Conservation (phyloP, 331 rosid species). For the Acacia pycnantha region DNA sequence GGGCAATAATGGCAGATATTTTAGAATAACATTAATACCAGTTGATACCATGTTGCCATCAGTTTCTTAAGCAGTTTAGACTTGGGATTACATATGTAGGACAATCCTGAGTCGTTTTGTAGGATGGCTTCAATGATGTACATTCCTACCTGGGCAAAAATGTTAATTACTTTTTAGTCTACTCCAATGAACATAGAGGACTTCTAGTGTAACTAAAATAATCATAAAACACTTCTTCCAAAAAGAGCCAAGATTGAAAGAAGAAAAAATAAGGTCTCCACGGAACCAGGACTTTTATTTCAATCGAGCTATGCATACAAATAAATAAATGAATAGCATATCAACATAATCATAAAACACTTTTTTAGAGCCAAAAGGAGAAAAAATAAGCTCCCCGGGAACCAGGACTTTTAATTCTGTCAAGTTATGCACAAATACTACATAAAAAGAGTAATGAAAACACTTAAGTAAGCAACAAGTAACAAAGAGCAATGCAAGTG, state of each 20-base stretch:
- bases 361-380: no score
- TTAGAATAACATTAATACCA: conserved; percentile 4
- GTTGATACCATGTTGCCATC: conserved; percentile 8
- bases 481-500: neutral
- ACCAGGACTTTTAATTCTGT: no score
- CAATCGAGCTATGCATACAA: neutral
- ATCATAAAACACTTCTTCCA: neutral
- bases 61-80: neutral
- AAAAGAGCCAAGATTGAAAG: neutral
- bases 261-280: neutral
- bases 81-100: conserved; percentile 17
- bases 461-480: neutral
- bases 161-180: neutral
- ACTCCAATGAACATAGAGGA: conserved; percentile 1
- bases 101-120: conserved; percentile 11
- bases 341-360: no score
- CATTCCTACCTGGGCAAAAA: conserved; percentile 3
- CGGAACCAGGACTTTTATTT: neutral
- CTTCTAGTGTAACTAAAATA: neutral
- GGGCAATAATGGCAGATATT: neutral
- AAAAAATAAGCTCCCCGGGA: no score
- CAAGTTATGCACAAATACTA: no score
- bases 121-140: conserved; percentile 15
- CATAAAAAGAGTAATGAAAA: no score
- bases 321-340: neutral